Base-by-base conservation (phyloP, 257 asterid species). In the Solanum sejunctum region DNA sequence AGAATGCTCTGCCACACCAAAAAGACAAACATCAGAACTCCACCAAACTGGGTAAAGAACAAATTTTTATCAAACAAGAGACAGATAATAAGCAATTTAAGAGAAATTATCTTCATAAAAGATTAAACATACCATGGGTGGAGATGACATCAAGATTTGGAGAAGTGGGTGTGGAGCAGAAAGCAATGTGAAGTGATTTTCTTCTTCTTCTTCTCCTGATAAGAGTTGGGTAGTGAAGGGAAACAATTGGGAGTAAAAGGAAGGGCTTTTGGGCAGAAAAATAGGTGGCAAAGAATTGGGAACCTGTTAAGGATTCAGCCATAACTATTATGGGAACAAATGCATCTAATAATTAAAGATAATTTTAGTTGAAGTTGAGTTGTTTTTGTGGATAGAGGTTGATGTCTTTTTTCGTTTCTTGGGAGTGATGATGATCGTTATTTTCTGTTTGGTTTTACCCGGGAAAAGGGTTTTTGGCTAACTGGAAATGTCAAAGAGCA, bases 1-100 rank as follows among this genome's bases (percentile, higher is more conserved):
- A 41, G 91, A 83, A 88, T 89, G 91, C 89, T 94, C 99, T 96
- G 92, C 91, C 93, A 88, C 66, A n/a, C 66, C 28, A 20, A 58
- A 70, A 64, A 23, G 83, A 20, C 86, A 84, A 77, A 87, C 87
- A 87, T 75, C 57, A 87, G 73, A 86, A 84, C 41, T 52, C 43
- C 36, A 86, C 84, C 47, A 84, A 10, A 58, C n/a, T 10, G 28
- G 66, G 21, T 20, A 20, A 58, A 58, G 28, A 58, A 58, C 28
- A 58, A 0, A 0, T 58, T n/a, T 58, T 58, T 58, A 58, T 58
- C 66, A n/a, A 26, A 58, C 10, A 20, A 9, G 12, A 47, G 51
- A 58, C 12, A n/a, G 66, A 58, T n/a, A n/a, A n/a, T 28, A 58
- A 58, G 28, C 66, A 10, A 58, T 58, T n/a, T 58, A 58, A 58